These are phyloP conservation scores for Ceratorhiza oryzae-sativae DNA, from an alignment of 1,284 basidiomycete genomes.

Conservation along the genomic window DNA sequence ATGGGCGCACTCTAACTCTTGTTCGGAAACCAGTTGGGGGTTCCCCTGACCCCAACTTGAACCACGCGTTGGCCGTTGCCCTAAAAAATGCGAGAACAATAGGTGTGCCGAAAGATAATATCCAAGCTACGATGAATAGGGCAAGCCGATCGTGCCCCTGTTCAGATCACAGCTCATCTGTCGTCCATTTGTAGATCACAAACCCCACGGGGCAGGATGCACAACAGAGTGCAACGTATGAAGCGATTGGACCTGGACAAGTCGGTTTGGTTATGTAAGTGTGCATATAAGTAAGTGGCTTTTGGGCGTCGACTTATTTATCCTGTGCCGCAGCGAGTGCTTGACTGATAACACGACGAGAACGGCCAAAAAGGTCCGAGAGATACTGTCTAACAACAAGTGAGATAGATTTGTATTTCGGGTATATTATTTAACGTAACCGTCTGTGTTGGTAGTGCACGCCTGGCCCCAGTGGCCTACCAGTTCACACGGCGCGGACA, in stretches of 20 bases:
- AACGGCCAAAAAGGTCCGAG: conserved; percentile 34
- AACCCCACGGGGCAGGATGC: conserved; percentile 27
- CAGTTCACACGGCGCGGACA: conserved; percentile 29
- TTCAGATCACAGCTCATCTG: not conserved
- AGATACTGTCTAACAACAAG: conserved; percentile 30
- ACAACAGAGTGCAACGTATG: conserved; percentile 28
- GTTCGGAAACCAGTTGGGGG: conserved; percentile 15
- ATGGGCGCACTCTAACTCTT: not conserved
- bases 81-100: conserved; percentile 23
- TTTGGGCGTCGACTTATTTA: not conserved
- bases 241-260: conserved; percentile 40
- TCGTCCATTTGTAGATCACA: conserved; percentile 21
- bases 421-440: not conserved
- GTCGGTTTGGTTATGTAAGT: conserved; percentile 36
- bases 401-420: not conserved
- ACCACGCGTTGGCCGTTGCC: conserved; percentile 36
- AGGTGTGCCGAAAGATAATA: conserved; percentile 40
- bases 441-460: conserved; percentile 5
- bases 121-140: conserved; percentile 25
- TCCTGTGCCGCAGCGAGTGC: conserved; percentile 31
- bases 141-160: not conserved
- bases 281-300: not conserved
- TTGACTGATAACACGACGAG: conserved; percentile 33
- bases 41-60: conserved; percentile 34
- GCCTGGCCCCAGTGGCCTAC: conserved; percentile 38